A percentile compares a stretch with the other conserved stretches of the same genome.
Conservation (phyloP, 129 eudicot genomes). For the Kitagawia praeruptora region DNA sequence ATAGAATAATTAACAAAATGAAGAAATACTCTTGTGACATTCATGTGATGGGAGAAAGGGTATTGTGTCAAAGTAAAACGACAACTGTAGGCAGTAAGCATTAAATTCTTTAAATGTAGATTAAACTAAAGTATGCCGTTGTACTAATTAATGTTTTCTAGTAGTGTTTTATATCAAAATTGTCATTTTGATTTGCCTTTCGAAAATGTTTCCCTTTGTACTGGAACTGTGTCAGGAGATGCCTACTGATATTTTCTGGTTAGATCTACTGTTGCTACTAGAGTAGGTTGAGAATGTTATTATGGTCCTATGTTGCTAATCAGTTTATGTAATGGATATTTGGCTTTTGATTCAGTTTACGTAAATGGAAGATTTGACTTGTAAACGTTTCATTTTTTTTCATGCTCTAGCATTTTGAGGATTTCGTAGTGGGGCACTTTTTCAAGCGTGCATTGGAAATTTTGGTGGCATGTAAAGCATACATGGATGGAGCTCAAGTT, state of each 20-base stretch:
- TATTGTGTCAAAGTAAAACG: not conserved
- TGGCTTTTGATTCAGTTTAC: not conserved
- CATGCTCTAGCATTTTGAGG: constrained; percentile 65
- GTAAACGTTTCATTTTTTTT: constrained; percentile 15
- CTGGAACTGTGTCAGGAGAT: not conserved
- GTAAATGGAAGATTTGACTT: not conserved
- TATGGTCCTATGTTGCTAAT: not conserved
- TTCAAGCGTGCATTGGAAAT: constrained; percentile 40
- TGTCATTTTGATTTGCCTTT: not conserved
- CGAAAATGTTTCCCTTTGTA: not conserved
- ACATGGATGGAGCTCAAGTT: constrained; percentile 54
- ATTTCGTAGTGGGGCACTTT: constrained; percentile 69
- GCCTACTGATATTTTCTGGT: not conserved
- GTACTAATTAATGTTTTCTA: not conserved
- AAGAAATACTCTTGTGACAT: not conserved
- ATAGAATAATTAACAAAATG: not conserved
- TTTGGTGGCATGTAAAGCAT: constrained; percentile 53
- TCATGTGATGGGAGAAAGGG: not conserved
- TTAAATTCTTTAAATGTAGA: not conserved
- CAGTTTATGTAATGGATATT: not conserved
- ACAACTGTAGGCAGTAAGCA: not conserved
- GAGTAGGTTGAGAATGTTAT: not conserved
- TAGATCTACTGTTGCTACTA: not conserved
- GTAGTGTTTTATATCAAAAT: not conserved
- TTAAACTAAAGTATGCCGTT: not conserved